These are phyloP conservation scores for Astrocystis sublimbata DNA, from an alignment of 495 filamentous ascomycete species.

Conservation along the genomic window DNA sequence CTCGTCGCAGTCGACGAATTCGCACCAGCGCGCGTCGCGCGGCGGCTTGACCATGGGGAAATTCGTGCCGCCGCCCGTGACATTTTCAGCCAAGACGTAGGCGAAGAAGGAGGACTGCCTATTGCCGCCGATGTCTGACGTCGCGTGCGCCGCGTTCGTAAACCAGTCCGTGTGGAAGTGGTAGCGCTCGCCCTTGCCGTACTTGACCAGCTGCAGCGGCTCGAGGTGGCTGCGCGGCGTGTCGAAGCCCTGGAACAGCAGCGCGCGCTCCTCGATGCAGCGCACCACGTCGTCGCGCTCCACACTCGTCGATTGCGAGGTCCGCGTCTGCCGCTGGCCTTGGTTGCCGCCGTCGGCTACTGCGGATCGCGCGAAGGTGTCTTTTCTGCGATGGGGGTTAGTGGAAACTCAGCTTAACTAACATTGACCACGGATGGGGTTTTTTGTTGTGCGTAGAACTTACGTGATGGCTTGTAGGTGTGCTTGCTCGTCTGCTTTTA, in stretches of 20 bases:
- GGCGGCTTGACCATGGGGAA: constrained; percentile 50
- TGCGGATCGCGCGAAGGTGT: constrained; percentile 44
- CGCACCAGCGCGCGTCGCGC: constrained; percentile 55
- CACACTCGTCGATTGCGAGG: constrained; percentile 47
- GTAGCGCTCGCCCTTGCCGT: constrained; percentile 50
- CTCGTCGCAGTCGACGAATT: constrained; percentile 60
- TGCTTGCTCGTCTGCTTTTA: constrained; percentile 42
- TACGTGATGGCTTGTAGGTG: constrained; percentile 49
- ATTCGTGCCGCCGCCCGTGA: constrained; percentile 58
- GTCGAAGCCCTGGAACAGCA: constrained; percentile 66
- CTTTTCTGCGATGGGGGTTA: constrained; percentile 22
- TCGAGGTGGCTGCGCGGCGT: constrained; percentile 47
- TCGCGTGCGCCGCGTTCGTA: constrained; percentile 39
- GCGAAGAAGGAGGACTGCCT: constrained; percentile 57
- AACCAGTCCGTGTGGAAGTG: constrained; percentile 62
- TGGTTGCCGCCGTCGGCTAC: constrained; percentile 37
- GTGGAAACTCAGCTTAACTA: not conserved
- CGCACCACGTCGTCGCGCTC: constrained; percentile 59
- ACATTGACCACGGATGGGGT: not conserved
- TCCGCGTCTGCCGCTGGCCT: constrained; percentile 39
- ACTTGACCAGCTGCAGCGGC: constrained; percentile 57
- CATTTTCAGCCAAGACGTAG: constrained; percentile 49
- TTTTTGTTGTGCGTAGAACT: not conserved
- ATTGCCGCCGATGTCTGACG: constrained; percentile 48
- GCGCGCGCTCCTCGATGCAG: constrained; percentile 69